Conservation (phyloP, 202 grass and related monocot species). For the Hordeum pubiflorum region DNA sequence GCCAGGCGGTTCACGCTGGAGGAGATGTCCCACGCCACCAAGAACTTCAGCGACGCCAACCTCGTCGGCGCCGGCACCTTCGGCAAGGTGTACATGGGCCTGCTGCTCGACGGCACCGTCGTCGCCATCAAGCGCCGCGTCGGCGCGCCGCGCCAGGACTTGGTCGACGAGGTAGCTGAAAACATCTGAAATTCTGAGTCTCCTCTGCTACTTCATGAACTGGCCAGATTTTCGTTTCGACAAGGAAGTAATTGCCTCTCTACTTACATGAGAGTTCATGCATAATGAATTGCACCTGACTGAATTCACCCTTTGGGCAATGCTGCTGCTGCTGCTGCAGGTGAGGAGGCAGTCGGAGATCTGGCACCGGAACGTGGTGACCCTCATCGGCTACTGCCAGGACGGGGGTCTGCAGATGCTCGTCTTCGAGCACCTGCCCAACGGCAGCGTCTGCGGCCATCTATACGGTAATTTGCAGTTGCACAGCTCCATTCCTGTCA, state of each 20-base stretch:
- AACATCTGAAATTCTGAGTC: background rate
- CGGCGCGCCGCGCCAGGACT: conserved; percentile 37
- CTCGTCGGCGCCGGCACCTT: conserved; percentile 82
- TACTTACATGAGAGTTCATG: background rate
- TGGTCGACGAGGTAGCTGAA: conserved; percentile 63
- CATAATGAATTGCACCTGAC: background rate
- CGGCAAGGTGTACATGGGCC: conserved; percentile 74
- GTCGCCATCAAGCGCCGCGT: conserved; percentile 74
- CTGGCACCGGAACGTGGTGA: conserved; percentile 79
- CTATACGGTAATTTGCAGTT: conserved; percentile 51
- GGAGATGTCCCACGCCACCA: conserved; percentile 76
- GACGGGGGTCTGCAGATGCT: conserved; percentile 80
- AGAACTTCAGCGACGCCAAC: conserved; percentile 69
- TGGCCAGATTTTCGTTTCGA: background rate
- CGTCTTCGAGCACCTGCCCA: conserved; percentile 82
- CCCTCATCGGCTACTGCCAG: conserved; percentile 77
- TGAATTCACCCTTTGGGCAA: background rate
- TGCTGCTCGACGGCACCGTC: conserved; percentile 84
- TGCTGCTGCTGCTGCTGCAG: conserved; percentile 15
- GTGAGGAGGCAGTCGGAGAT: conserved; percentile 62
- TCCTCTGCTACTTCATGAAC: background rate
- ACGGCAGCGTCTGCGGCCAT: conserved; percentile 72
- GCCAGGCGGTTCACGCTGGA: conserved; percentile 64
- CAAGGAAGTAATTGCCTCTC: background rate
- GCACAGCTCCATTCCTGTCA: background rate